Evolutionary conservation across 257 asterid species (phyloP).

Genomic region (Solanum etuberosum): DNA sequence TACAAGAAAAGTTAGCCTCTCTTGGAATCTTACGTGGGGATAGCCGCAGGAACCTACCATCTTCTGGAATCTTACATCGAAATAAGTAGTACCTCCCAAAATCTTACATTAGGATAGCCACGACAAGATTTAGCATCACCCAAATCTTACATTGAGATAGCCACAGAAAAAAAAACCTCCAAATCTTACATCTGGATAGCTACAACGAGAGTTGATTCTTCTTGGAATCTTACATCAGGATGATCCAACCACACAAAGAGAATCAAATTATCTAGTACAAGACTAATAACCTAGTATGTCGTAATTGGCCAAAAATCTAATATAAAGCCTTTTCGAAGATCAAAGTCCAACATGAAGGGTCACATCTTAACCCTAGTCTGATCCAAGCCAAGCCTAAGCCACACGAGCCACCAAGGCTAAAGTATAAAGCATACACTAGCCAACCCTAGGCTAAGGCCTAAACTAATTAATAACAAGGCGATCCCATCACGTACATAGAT

Average conservation of each 20-base stretch:
- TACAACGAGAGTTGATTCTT: neutral
- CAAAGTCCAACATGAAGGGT: neutral
- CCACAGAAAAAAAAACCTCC: neutral
- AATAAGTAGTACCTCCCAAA: neutral
- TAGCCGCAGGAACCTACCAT: neutral
- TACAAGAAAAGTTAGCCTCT: no score
- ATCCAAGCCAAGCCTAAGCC: neutral
- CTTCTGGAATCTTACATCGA: neutral
- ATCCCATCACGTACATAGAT: neutral
- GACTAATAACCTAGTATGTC: neutral
- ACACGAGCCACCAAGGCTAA: neutral
- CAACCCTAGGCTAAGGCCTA: neutral
- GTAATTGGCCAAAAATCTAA: neutral
- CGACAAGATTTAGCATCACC: neutral
- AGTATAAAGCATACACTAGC: neutral
- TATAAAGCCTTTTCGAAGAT: no score
- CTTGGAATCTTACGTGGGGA: neutral
- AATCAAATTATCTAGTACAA: neutral
- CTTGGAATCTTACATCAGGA: neutral
- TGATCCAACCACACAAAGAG: neutral
- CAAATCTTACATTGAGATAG: neutral
- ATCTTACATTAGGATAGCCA: neutral
- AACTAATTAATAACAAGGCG: neutral
- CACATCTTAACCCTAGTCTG: neutral
- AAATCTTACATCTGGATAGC: neutral